A percentile compares a stretch with the other conserved stretches of the same genome.
phyloP scores from a whole-genome alignment of 495 filamentous ascomycete genomes.

The Penicillium riverlandense region DNA sequence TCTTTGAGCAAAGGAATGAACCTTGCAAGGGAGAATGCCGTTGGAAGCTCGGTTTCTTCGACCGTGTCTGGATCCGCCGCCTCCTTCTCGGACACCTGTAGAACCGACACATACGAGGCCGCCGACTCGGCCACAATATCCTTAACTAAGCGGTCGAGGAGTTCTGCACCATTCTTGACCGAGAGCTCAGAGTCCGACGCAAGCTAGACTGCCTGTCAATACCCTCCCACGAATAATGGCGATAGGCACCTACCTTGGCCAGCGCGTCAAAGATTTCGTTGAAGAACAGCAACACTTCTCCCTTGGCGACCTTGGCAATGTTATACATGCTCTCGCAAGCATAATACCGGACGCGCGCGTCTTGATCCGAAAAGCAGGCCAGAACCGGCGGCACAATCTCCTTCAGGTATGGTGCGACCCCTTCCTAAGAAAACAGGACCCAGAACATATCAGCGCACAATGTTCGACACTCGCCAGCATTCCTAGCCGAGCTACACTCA shows the following conservation, averaged over 20 bases:
- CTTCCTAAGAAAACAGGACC: slow-evolving; percentile 43
- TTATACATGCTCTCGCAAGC: slow-evolving; percentile 99
- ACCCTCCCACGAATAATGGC: background rate
- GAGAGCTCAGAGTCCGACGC: slow-evolving; percentile 94
- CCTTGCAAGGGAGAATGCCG: slow-evolving; percentile 81
- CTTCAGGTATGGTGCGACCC: slow-evolving; percentile 84
- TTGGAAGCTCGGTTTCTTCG: slow-evolving; percentile 57
- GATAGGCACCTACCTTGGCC: slow-evolving; percentile 64
- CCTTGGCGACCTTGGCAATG: slow-evolving; percentile 98
- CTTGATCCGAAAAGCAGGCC: slow-evolving; percentile 98
- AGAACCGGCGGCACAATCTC: slow-evolving; percentile 94
- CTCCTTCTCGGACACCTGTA: slow-evolving; percentile 50
- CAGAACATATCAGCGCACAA: no score
- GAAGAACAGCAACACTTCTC: slow-evolving; percentile 92
- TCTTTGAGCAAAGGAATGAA: slow-evolving; percentile 94
- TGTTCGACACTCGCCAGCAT: no score
- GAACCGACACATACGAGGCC: slow-evolving; percentile 84
- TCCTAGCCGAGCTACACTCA: slow-evolving; percentile 37
- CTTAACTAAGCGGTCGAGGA: slow-evolving; percentile 92
- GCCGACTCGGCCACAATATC: slow-evolving; percentile 98
- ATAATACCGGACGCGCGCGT: slow-evolving; percentile 96
- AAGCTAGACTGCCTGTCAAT: slow-evolving; percentile 48
- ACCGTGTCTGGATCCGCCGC: slow-evolving; percentile 38
- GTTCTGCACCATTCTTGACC: slow-evolving; percentile 96
- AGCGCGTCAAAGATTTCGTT: slow-evolving; percentile 97